Evolutionary conservation across 768 basidiomycete species (phyloP).

Genomic region (Rhodosporidiobolus odoratus): DNA sequence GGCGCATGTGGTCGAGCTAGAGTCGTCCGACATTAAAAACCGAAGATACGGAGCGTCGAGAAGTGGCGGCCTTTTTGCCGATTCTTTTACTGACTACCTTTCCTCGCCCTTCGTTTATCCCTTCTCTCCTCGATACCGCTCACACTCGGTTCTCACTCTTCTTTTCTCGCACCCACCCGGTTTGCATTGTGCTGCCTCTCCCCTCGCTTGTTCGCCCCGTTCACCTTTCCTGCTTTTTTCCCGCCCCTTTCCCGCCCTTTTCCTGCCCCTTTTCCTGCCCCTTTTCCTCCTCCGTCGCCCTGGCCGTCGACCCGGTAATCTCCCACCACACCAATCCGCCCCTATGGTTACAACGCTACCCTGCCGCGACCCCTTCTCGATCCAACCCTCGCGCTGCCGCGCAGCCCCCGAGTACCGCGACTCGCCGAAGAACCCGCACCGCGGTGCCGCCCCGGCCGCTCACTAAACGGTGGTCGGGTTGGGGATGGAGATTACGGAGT

Average conservation of each 20-base stretch:
- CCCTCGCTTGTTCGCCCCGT: too few relatives aligned
- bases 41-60: not conserved
- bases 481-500: not conserved
- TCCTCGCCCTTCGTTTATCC: not conserved
- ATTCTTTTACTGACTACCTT: not conserved
- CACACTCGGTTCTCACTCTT: too few relatives aligned
- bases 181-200: too few relatives aligned
- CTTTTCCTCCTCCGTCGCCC: too few relatives aligned
- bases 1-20: too few relatives aligned
- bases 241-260: not conserved
- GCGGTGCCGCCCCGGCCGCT: not conserved
- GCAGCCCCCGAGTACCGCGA: constrained; percentile 9
- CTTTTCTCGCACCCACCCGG: too few relatives aligned
- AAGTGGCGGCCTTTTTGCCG: not conserved
- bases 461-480: constrained; percentile 7
- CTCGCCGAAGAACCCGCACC: constrained; percentile 29
- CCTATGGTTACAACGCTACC: not conserved
- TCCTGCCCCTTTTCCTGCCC: not conserved
- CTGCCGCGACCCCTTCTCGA: not conserved
- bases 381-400: too few relatives aligned
- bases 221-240: too few relatives aligned
- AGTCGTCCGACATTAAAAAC: too few relatives aligned
- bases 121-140: too few relatives aligned
- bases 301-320: too few relatives aligned
- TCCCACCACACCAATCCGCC: not conserved